phyloP scores from a whole-genome alignment of 805 yeast species.

The Candida pseudofarinosa region DNA sequence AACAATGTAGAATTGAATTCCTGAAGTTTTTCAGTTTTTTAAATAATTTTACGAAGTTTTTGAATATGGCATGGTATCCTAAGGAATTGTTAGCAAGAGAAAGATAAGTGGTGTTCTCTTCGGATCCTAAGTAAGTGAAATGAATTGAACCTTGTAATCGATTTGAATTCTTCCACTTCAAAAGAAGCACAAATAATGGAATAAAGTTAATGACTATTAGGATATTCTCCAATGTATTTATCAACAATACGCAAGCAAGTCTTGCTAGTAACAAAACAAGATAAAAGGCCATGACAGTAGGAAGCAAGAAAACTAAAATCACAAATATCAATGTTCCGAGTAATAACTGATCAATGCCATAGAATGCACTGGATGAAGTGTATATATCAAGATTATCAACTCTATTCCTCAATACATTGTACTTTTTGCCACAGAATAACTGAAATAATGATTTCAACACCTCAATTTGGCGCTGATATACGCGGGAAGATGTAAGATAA shows the following conservation, averaged over 20 bases:
- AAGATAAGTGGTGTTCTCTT: conserved; percentile 20
- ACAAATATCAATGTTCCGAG: conserved; percentile 88
- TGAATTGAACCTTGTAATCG: conserved; percentile 53
- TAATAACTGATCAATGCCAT: conserved; percentile 80
- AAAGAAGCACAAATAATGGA: conserved; percentile 78
- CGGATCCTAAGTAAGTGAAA: conserved; percentile 20
- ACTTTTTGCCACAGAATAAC: conserved; percentile 84
- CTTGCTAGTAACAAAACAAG: conserved; percentile 62
- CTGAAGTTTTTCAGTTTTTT: conserved; percentile 26
- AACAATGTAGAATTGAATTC: conserved; percentile 17
- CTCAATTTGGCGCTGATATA: conserved; percentile 71
- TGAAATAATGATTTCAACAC: conserved; percentile 72
- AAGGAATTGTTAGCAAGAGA: conserved; percentile 34
- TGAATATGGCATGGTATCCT: conserved; percentile 31
- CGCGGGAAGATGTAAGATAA: conserved; percentile 71
- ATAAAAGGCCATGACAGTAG: conserved; percentile 86
- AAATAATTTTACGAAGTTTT: conserved; percentile 27
- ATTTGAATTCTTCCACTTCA: conserved; percentile 75
- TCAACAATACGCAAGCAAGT: conserved; percentile 43
- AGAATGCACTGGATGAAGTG: conserved; percentile 26
- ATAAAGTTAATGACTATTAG: conserved; percentile 72
- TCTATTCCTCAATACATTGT: conserved; percentile 77
- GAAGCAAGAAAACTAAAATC: conserved; percentile 69
- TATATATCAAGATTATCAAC: conserved; percentile 67
- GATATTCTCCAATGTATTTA: conserved; percentile 53